Percentiles rank a stretch among this genome's conserved stretches.
Conservation (phyloP, 768 basidiomycete genomes). For the Termitomyces bulborhizus region DNA sequence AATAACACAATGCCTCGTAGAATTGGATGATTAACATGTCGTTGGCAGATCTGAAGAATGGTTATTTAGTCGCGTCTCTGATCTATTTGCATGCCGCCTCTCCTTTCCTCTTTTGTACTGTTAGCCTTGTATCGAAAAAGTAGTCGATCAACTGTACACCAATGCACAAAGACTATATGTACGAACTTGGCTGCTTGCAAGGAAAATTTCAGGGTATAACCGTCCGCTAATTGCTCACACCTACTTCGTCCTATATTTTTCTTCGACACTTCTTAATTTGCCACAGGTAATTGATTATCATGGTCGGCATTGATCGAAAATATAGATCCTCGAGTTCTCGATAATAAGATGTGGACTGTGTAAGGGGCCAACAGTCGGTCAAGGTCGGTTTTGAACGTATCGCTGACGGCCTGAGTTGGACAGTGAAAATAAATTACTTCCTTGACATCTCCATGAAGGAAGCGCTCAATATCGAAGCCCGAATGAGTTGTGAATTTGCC, state of each 20-base stretch:
- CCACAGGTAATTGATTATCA: background rate
- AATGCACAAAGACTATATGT: conserved; percentile 1
- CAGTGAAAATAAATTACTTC: conserved; percentile 6
- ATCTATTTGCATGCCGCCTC: conserved; percentile 1
- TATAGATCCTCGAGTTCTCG: background rate
- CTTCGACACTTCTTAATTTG: background rate
- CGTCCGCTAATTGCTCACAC: background rate
- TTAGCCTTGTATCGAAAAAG: conserved; percentile 9
- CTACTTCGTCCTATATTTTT: background rate
- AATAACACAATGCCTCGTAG: conserved; percentile 19
- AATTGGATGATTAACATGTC: conserved; percentile 2
- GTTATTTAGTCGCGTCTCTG: background rate
- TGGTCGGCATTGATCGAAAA: background rate
- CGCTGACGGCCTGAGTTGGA: background rate
- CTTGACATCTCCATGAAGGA: conserved; percentile 2
- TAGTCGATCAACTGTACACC: conserved; percentile 5
- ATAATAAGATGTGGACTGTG: conserved; percentile 1
- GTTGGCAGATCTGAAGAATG: conserved; percentile 1
- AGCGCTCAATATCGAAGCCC: conserved; percentile 3
- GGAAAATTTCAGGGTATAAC: background rate
- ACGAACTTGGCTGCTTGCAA: background rate
- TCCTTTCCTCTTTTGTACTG: background rate
- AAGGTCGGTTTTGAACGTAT: conserved; percentile 7
- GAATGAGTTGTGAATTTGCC: conserved; percentile 8
- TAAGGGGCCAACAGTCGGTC: conserved; percentile 2